These are phyloP conservation scores for Ogataea hybrid DNA, from an alignment of 1,139 yeast genomes.

Conservation along the genomic window DNA sequence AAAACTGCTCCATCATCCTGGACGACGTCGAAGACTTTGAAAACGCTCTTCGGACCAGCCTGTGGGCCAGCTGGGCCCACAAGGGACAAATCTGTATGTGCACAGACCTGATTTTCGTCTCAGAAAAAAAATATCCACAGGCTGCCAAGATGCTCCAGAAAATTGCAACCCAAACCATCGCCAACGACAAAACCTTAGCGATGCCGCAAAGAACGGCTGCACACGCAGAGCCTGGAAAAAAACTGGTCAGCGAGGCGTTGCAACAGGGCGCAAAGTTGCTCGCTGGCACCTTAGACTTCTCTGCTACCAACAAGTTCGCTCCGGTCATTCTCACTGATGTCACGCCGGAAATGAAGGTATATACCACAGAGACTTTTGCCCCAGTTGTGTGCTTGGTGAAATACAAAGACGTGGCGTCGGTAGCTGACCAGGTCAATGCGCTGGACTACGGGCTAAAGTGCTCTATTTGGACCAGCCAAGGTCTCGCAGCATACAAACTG, in stretches of 20 bases:
- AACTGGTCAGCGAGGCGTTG: constrained; percentile 42
- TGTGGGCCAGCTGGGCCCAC: constrained; percentile 41
- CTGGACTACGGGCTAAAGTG: constrained; percentile 49
- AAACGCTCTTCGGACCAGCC: constrained; percentile 31
- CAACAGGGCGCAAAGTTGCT: constrained; percentile 41
- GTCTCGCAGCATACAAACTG: constrained; percentile 37
- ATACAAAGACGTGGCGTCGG: constrained; percentile 35
- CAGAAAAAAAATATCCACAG: constrained; percentile 35
- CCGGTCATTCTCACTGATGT: constrained; percentile 41
- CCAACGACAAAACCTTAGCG: constrained; percentile 28
- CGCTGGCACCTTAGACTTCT: constrained; percentile 25
- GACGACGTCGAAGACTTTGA: constrained; percentile 37
- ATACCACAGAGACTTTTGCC: constrained; percentile 44
- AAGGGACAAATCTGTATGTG: constrained; percentile 50
- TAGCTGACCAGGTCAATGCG: constrained; percentile 35
- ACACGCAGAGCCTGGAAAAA: constrained; percentile 31
- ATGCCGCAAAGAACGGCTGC: constrained; percentile 33
- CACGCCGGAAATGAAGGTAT: constrained; percentile 35
- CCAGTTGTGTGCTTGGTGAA: constrained; percentile 43
- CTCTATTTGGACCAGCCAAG: constrained; percentile 52
- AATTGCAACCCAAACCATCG: constrained; percentile 28
- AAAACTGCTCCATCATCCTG: constrained; percentile 37
- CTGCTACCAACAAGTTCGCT: constrained; percentile 5
- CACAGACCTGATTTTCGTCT: constrained; percentile 39
- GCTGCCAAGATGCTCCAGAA: constrained; percentile 27